Evolutionary conservation across 2,329 filamentous ascomycete genomes (phyloP).

Genomic region (Fusarium hainanense): DNA sequence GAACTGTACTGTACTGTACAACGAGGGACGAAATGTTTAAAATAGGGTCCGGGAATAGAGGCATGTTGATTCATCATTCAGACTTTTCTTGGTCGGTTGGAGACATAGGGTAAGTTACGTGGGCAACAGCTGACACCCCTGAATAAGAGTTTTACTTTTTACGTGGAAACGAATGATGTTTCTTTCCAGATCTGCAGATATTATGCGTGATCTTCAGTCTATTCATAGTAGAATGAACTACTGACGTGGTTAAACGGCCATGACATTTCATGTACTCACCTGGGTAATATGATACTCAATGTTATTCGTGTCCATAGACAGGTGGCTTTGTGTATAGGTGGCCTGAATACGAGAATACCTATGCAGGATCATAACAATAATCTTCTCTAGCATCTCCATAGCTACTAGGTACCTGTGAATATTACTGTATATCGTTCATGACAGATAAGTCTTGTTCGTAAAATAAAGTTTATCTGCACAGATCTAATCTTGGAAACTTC

Average conservation of each 20-base stretch:
- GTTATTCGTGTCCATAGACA: not conserved
- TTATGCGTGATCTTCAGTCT: not conserved
- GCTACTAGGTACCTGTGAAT: not conserved
- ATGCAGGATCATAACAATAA: not conserved
- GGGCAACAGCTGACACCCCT: not conserved
- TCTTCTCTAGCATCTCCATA: not conserved
- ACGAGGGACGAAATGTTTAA: not conserved
- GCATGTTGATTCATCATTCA: not conserved
- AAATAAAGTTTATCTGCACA: not conserved
- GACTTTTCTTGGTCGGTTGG: not conserved
- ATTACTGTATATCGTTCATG: not conserved
- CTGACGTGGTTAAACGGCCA: not conserved
- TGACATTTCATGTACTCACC: not conserved
- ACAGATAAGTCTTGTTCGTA: not conserved
- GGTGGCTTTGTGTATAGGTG: not conserved
- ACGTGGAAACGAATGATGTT: not conserved
- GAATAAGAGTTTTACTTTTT: not conserved
- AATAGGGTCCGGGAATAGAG: slow-evolving; percentile 18
- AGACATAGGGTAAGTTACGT: not conserved
- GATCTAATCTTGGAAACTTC: not conserved
- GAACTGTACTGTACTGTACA: not conserved
- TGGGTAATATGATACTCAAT: not conserved
- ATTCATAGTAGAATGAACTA: not conserved
- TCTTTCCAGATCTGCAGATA: not conserved
- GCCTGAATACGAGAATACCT: not conserved